phyloP scores from a whole-genome alignment of 1,139 yeast genomes.

The Sugiyamaella pinicola region DNA sequence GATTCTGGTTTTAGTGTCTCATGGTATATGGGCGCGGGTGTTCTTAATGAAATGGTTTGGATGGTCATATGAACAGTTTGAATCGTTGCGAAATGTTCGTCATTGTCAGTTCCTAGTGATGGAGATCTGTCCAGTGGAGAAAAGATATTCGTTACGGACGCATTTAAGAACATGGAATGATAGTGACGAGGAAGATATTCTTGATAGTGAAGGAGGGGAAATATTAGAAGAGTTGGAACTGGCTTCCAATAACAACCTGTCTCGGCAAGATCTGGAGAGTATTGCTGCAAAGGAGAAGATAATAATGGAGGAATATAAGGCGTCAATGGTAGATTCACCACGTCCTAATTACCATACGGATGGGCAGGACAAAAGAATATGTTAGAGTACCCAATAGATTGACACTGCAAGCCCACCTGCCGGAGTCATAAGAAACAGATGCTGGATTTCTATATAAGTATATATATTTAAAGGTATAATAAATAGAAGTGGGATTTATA shows the following conservation, averaged over 20 bases:
- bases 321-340: constrained; percentile 18
- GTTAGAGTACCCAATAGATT: no score
- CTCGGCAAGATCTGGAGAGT: constrained; percentile 31
- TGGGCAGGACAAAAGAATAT: constrained; percentile 6
- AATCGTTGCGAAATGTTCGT: constrained; percentile 74
- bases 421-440: no score
- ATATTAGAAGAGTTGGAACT: constrained; percentile 23
- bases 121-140: constrained; percentile 52
- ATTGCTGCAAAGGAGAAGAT: constrained; percentile 31
- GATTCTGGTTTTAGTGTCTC: constrained; percentile 81
- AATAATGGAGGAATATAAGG: constrained; percentile 25
- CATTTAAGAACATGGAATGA: constrained; percentile 44
- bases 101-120: constrained; percentile 81
- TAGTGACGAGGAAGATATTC: constrained; percentile 29
- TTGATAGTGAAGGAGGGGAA: constrained; percentile 24
- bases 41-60: constrained; percentile 90
- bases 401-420: no score
- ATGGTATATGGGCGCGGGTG: constrained; percentile 92
- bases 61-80: constrained; percentile 90
- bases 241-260: constrained; percentile 20
- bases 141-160: constrained; percentile 39
- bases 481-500: neutral
- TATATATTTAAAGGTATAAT: constrained; percentile 1
- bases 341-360: constrained; percentile 11
- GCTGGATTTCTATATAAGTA: no score